Conservation (phyloP, 192 early-diverging fungal species). For the Phlyctochytrium planicorne region DNA sequence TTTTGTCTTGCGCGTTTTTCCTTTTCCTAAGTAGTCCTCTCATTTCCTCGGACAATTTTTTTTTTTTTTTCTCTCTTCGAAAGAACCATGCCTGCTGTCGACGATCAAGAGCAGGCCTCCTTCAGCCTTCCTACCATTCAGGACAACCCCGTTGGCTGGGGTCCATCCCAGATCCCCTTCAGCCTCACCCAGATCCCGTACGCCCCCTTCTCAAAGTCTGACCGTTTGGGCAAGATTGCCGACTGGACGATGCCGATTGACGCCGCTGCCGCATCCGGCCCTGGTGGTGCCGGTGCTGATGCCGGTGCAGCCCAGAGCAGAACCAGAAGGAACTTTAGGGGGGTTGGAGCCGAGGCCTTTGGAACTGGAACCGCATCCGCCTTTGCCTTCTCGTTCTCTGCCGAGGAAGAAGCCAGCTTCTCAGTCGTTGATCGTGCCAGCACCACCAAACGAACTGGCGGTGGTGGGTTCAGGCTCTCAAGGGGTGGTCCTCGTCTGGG, state of each 20-base stretch:
- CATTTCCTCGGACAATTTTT: too few relatives aligned
- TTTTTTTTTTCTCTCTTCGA: too few relatives aligned
- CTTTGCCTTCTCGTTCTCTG: constrained; percentile 81
- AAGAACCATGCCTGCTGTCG: too few relatives aligned
- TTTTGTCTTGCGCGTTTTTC: too few relatives aligned
- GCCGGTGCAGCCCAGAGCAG: not conserved
- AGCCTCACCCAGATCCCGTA: constrained; percentile 80
- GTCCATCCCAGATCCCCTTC: constrained; percentile 49
- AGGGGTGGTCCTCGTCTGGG: constrained; percentile 26
- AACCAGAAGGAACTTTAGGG: not conserved
- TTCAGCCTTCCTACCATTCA: constrained; percentile 78
- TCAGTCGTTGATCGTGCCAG: constrained; percentile 83
- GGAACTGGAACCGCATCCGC: constrained; percentile 78
- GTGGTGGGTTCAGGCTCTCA: constrained; percentile 21
- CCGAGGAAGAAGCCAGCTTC: constrained; percentile 86
- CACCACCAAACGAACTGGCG: constrained; percentile 31
- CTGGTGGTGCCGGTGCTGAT: constrained; percentile 16
- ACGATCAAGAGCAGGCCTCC: constrained; percentile 11
- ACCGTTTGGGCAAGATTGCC: constrained; percentile 92
- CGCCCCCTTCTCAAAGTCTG: constrained; percentile 91
- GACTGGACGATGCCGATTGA: constrained; percentile 72
- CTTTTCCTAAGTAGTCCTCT: too few relatives aligned
- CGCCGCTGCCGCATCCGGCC: constrained; percentile 7
- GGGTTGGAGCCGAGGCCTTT: constrained; percentile 62
- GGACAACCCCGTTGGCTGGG: constrained; percentile 89